Base-by-base conservation (phyloP, 192 early-diverging fungal genomes). In the Geranomyces michiganensis region DNA sequence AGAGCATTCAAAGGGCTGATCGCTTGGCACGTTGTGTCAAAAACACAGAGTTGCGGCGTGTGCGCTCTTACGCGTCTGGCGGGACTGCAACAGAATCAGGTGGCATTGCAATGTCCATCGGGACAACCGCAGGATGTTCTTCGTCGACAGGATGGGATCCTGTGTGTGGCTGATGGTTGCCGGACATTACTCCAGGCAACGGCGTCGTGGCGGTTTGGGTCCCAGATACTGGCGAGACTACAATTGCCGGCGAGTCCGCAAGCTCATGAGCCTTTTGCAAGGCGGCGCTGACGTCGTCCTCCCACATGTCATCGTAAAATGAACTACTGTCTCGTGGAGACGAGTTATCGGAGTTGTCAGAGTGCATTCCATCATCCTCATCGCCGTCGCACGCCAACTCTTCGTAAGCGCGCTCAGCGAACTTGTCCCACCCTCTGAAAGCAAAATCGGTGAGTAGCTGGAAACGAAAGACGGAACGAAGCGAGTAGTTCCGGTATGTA, bases 341-440 rank as follows among this genome's bases (percentile, higher is more conserved):
- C 1, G 58, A 32, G 58, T 1, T 33, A 30, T 60, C 58, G 19
- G 58, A 60, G 29, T 29, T 29, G 6, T 60, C 58, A 17, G 58
- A 60, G 43, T 64, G 21, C 21, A 67, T 19, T 1, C 53, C 63
- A 41, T 67, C 71, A 66, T 47, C 36, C n/a, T 65, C 72, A 36
- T 72, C 68, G 19, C 56, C 41, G 62, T 87, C 85, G 55, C 69
- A 67, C 9, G 84, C 85, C 12, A 87, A 76, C 24, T 80, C 68
- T 33, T 84, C 79, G 66, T 88, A 88, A 8, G 83, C 68, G 17
- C 82, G 69, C 51, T 84, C 85, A 8, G 84, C 85, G 73, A 85
- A 88, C 73, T 88, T 88, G 53, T 88, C 85, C 81, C 85, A 88
- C 4, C 86, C 86, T 32, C 85, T 87, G 36, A 0, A 6, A 58